Conservation (phyloP, 345 rosid genomes). For the Limnanthes douglasii region DNA sequence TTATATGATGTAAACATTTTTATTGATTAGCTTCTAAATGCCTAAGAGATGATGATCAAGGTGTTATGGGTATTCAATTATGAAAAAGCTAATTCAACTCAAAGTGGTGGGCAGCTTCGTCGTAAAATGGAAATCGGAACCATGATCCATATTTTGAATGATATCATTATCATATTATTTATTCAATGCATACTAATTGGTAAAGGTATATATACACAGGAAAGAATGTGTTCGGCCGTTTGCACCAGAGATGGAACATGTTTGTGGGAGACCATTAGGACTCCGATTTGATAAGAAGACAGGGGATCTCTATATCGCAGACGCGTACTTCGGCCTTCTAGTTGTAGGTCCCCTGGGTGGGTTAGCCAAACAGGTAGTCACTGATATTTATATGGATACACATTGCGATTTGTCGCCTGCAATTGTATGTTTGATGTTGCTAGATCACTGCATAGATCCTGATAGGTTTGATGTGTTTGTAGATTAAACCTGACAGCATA, state of each 20-base stretch:
- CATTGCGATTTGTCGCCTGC: too few species aligned
- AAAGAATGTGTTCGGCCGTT: constrained; percentile 42
- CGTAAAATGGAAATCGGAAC: too few species aligned
- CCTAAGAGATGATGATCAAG: not conserved
- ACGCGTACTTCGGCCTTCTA: constrained; percentile 57
- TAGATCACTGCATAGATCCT: too few species aligned
- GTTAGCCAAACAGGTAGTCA: constrained; percentile 29
- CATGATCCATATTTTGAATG: not conserved
- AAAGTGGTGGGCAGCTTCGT: not conserved
- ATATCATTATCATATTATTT: not conserved
- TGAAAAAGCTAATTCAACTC: not conserved
- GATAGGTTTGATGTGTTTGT: too few species aligned
- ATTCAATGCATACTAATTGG: not conserved
- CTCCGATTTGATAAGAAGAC: constrained; percentile 41
- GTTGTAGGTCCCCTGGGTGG: constrained; percentile 61
- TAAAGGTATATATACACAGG: constrained; percentile 22
- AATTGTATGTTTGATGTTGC: too few species aligned
- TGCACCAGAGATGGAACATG: constrained; percentile 49
- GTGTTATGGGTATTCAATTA: not conserved
- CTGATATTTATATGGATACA: too few species aligned
- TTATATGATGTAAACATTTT: too few species aligned
- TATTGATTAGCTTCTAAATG: not conserved
- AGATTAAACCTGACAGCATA: too few species aligned
- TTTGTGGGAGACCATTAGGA: constrained; percentile 75
- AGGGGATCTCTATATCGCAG: constrained; percentile 68